Conservation (phyloP, 805 yeast genomes). For the Saccharomycopsis fodiens region DNA sequence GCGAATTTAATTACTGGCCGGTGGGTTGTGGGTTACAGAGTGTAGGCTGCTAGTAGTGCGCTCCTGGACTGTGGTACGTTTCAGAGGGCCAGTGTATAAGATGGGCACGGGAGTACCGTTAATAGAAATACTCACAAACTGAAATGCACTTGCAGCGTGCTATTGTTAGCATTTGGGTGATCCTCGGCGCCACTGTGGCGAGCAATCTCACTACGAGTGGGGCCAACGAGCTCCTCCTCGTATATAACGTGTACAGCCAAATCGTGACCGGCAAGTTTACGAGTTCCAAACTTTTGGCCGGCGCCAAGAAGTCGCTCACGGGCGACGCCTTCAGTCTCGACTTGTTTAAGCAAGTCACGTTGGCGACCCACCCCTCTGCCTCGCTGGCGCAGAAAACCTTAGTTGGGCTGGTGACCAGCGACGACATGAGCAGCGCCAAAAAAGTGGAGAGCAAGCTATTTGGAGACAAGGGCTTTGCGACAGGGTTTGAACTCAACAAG, state of each 20-base stretch:
- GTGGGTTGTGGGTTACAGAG: too few species aligned
- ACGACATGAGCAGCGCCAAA: background rate
- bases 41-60: too few species aligned
- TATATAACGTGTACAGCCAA: conserved; percentile 4
- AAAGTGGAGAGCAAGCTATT: conserved; percentile 1
- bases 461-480: background rate
- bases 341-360: conserved; percentile 1
- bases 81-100: too few species aligned
- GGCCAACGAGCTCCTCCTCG: conserved; percentile 9
- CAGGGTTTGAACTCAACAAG: conserved; percentile 1
- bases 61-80: too few species aligned
- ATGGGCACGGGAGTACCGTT: too few species aligned
- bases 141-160: too few species aligned
- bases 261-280: conserved; percentile 3
- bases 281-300: conserved; percentile 2
- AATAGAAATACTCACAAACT: too few species aligned
- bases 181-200: too few species aligned
- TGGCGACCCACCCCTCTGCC: conserved; percentile 11
- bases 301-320: background rate
- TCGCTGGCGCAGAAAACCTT: conserved; percentile 1
- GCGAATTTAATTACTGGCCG: too few species aligned
- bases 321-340: conserved; percentile 1
- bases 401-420: background rate
- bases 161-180: too few species aligned
- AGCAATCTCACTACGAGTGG: background rate